Base-by-base conservation (phyloP, 805 yeast genomes). In the Blastobotrys peoriensis region DNA sequence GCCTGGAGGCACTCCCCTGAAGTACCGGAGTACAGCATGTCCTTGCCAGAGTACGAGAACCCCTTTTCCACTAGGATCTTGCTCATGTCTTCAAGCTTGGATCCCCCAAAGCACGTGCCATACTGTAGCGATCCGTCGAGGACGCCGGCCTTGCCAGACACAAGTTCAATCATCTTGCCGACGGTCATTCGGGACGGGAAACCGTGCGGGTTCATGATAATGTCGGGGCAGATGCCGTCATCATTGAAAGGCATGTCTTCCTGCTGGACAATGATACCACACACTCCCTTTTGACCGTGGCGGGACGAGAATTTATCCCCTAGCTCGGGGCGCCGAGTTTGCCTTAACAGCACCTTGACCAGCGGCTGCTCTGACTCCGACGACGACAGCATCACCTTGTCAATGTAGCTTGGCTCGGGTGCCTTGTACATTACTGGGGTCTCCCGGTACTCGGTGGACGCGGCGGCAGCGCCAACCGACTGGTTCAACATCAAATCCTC, bases 101-200 rank as follows among this genome's bases (percentile, higher is more conserved):
- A 86, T 25, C 98, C 98, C 38, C 98, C 98, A 62, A 93, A 93
- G 69, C 98, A 93, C 0, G 98, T 93, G 58, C 98, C 98, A 57
- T 93, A 93, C 63, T 93, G 95, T 48, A 93, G 70, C 2, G 85
- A 61, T 3, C 98, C 98, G 56, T 86, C 84, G 55, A 93, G 67
- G 33, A 93, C 97, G 63, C 98, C 98, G 0, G 98, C 98, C 62
- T 93, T 93, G 55, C 98, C 98, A 25, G 96, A 84, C 19, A 93
- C 84, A 50, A 91, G 73, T 65, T 93, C 98, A 54, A 93, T 79
- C 98, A 93, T 91, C 67, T 93, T 93, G 48, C 98, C 98, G 16
- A 93, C 98, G 33, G 98, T 93, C 98, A 93, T 93, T 76, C 98
- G 95, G 28, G 98, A 91, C 51, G 98, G 98, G 82, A 91, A 93